Evolutionary conservation across 2,329 filamentous ascomycete genomes (phyloP), one percentile per base, ranked within the genome.

Genomic region (Xylariaceae sp.): DNA sequence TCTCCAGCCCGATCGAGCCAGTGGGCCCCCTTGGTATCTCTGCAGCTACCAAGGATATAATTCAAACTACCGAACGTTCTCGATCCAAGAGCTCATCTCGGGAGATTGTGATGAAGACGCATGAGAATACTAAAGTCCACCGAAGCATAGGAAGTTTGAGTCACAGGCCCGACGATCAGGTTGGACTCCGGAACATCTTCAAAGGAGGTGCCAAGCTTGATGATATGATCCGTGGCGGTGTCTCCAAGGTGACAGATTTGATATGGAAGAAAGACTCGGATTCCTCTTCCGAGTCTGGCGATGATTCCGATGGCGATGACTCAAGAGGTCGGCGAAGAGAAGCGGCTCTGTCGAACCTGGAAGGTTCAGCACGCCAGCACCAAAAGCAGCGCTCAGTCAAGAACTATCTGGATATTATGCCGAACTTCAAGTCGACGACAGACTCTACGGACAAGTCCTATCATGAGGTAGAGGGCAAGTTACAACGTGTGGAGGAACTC

Each of bases 191-290:
- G 48, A 85, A 88, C 5, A 87, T 96, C 52, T 88, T 96, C 74
- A 93, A 91, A 74, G 87, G 86, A 2, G 83, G 53, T 81, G 88
- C 57, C n/a, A 73, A 71, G 51, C 85, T 93, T 63, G 89, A 90
- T 61, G 88, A 84, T 35, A 81, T 90, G 35, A 82, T 95, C 50
- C 80, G 82, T 30, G 82, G 78, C 5, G 75, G 82, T 23, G 80
- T 85, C 4, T 82, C 80, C 30, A 83, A 80, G 65, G 72, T 85
- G 11, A 78, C 81, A 35, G 82, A 84, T 54, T 74, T 85, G 55
- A 65, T 85, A 18, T 84, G 83, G 81, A 80, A 78, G 64, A 83
- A 78, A 61, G 82, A 84, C 4, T 69, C 69, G 2, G 72, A 73
- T 3, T 70, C 69, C 1, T 77, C 80, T 6, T 65, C 68, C 8